These are phyloP conservation scores for Paramecium pentaurelia DNA, from an alignment of 73 alveolate genomes.

Conservation along the genomic window DNA sequence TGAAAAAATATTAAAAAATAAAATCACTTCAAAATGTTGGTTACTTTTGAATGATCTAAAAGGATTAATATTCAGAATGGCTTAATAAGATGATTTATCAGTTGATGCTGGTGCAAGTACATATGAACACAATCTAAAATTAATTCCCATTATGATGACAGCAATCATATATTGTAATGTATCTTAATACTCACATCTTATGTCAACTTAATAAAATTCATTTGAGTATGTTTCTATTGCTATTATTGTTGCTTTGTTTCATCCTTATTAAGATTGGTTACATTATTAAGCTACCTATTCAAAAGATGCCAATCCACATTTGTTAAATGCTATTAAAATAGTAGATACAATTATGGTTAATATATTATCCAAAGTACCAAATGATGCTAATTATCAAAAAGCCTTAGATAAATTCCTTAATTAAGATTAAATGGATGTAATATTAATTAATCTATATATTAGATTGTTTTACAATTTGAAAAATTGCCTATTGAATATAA, in stretches of 20 bases:
- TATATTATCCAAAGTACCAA: neutral
- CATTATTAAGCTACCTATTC: neutral
- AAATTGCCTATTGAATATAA: neutral
- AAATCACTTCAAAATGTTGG: neutral
- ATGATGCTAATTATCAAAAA: neutral
- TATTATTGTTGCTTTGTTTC: neutral
- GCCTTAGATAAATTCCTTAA: neutral
- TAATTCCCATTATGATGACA: neutral
- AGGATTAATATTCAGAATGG: constrained; percentile 35
- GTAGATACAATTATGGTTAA: neutral
- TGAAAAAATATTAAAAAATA: neutral
- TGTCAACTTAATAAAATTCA: neutral
- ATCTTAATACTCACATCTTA: neutral
- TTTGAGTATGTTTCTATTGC: neutral
- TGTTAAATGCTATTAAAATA: neutral
- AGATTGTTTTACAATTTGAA: neutral
- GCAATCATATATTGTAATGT: neutral
- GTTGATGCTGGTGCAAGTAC: constrained; percentile 28
- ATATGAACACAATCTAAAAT: neutral
- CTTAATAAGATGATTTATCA: constrained; percentile 17
- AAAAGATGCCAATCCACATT: neutral
- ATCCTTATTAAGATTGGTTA: neutral
- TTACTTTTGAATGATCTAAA: constrained; percentile 14
- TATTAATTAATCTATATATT: neutral
- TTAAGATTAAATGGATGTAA: neutral